Evolutionary conservation across 352 stramenopile genomes (phyloP), one percentile per base, ranked within the genome.

Genomic region (Phytophthora kernoviae): DNA sequence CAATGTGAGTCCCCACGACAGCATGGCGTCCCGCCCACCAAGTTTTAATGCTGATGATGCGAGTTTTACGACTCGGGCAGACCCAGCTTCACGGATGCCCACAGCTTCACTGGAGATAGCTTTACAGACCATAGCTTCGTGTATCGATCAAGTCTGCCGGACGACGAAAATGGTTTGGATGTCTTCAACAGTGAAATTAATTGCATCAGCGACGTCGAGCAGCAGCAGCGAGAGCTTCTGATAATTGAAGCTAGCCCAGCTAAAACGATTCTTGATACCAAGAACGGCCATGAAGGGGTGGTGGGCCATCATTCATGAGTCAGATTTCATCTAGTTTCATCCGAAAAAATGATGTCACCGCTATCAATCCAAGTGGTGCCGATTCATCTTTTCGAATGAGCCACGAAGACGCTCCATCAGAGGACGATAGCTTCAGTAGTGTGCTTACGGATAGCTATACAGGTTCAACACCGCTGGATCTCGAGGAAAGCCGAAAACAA

Each of bases 81-180:
- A 37, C 62, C 62, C 1, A 70, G 62, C 21, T 70, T 70, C 37
- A 67, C 54, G 17, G 56, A 70, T 22, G 62, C 62, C 6, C 56
- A 57, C n/a, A 70, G 62, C 40, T 67, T 67, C 7, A 63, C 56
- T 8, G 55, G 20, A 1, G 49, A 62, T 4, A 72, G 63, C 51
- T 67, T 71, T 30, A 42, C 36, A 15, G 63, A 71, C 20, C 59
- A 50, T 27, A 72, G 63, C 47, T 72, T 72, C 18, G 52, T 67
- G 52, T 64, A 68, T n/a, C 32, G 55, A 30, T 48, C 48, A 8
- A 70, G 61, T 64, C 34, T 61, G 7, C 60, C 48, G 1, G 60
- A 54, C 11, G 61, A 65, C 21, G 54, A 69, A 6, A 26, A 56
- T 40, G 33, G 15, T 40, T 14, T 40, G 15, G 11, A 8, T 30